A percentile compares a stretch with the other conserved stretches of the same genome.
Evolutionary conservation across 1,284 basidiomycete genomes (phyloP).

Genomic region (Austropuccinia psidii): DNA sequence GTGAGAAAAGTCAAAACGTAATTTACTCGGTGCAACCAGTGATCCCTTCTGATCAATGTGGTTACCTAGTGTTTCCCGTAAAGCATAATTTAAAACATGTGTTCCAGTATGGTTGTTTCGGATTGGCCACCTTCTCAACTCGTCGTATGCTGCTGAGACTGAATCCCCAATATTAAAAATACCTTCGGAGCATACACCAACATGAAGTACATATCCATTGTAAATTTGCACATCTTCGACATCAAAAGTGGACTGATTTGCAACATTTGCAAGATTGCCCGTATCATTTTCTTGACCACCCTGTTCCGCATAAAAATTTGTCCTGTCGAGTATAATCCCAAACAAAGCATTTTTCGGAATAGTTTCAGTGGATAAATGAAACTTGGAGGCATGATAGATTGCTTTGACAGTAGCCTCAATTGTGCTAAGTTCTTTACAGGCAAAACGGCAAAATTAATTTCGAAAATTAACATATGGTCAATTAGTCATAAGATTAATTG

Average conservation of each 20-base stretch:
- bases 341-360: conserved; percentile 61
- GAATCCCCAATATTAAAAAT: conserved; percentile 61
- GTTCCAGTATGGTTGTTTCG: conserved; percentile 98
- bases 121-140: conserved; percentile 82
- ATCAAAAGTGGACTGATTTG: conserved; percentile 83
- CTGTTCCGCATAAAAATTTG: conserved; percentile 96
- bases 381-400: conserved; percentile 75
- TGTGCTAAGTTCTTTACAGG: conserved; percentile 59
- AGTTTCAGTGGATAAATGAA: conserved; percentile 61
- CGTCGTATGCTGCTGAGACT: conserved; percentile 67
- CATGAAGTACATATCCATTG: conserved; percentile 80
- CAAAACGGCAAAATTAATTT: no score
- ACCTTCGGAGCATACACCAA: conserved; percentile 65
- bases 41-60: conserved; percentile 98
- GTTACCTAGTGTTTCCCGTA: conserved; percentile 88
- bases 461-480: no score
- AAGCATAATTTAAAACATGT: conserved; percentile 89
- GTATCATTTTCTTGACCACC: conserved; percentile 97
- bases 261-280: conserved; percentile 76
- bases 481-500: no score
- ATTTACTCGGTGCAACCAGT: conserved; percentile 84
- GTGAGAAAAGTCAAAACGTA: conserved; percentile 98
- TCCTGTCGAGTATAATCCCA: conserved; percentile 82
- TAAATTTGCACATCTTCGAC: conserved; percentile 85
- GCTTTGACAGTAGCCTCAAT: conserved; percentile 70